phyloP scores from a whole-genome alignment of 495 filamentous ascomycete genomes.

The Penicillium maclennaniae region DNA sequence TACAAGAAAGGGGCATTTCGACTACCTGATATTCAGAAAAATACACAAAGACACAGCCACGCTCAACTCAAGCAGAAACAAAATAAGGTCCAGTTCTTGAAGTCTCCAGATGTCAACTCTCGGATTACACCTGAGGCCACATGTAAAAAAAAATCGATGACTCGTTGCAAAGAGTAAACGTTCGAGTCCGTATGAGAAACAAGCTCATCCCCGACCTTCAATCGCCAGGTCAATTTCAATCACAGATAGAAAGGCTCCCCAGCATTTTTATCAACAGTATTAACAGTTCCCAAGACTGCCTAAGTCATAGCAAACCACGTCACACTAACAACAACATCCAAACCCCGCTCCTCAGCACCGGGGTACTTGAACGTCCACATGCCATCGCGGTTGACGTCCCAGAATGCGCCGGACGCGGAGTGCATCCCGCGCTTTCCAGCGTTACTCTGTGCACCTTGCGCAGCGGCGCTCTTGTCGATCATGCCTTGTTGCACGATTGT shows the following conservation, averaged over 20 bases:
- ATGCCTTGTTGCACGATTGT: slow-evolving; percentile 89
- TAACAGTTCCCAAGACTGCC: neutral
- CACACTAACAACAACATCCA: slow-evolving; percentile 88
- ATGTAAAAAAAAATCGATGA: neutral
- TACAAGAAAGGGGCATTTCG: neutral
- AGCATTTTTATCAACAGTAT: slow-evolving; percentile 1
- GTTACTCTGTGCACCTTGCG: slow-evolving; percentile 40
- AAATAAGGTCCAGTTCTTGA: neutral
- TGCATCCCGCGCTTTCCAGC: slow-evolving; percentile 92
- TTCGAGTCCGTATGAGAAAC: too few species aligned
- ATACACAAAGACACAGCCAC: slow-evolving; percentile 5
- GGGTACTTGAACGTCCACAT: slow-evolving; percentile 98
- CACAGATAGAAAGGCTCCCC: neutral
- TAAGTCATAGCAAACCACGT: slow-evolving; percentile 69
- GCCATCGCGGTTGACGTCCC: slow-evolving; percentile 95
- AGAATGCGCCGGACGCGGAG: slow-evolving; percentile 88
- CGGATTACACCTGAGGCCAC: neutral
- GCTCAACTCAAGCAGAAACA: slow-evolving; percentile 11
- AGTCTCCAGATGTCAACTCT: neutral
- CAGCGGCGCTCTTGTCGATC: slow-evolving; percentile 41
- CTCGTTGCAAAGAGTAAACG: too few species aligned
- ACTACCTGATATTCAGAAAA: neutral
- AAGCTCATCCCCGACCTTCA: too few species aligned
- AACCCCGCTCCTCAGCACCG: slow-evolving; percentile 72
- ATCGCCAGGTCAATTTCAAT: too few species aligned